Evolutionary conservation across 768 basidiomycete genomes (phyloP).

Genomic region (Gloeopeniophorella convolvens): DNA sequence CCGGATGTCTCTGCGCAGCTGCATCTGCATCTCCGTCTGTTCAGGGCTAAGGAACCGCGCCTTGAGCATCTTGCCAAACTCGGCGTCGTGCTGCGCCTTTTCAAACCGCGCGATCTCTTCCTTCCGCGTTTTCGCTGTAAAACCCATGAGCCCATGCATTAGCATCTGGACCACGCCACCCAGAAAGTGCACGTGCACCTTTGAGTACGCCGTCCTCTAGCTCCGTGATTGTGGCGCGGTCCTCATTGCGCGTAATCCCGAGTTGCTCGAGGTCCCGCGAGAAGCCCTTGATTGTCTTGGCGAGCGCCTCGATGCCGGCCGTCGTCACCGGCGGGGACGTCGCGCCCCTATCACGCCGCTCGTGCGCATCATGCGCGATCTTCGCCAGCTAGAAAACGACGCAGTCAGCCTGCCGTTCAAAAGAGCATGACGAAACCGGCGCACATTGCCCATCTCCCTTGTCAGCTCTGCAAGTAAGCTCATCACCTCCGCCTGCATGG

Average conservation of each 20-base stretch:
- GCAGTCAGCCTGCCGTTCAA: background rate
- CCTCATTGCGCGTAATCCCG: constrained; percentile 36
- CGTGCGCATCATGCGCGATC: constrained; percentile 34
- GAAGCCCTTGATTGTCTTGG: constrained; percentile 38
- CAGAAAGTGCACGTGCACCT: constrained; percentile 35
- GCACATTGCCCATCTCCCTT: constrained; percentile 54
- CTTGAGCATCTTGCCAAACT: constrained; percentile 50
- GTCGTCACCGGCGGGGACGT: constrained; percentile 32
- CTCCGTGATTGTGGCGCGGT: constrained; percentile 42
- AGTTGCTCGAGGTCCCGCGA: constrained; percentile 47
- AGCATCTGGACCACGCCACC: background rate
- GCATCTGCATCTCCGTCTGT: constrained; percentile 74
- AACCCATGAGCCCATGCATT: background rate
- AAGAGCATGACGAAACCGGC: constrained; percentile 23
- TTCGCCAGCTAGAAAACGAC: constrained; percentile 36
- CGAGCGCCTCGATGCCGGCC: constrained; percentile 47
- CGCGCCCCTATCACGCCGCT: constrained; percentile 32
- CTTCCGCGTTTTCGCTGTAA: constrained; percentile 65
- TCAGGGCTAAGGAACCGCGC: constrained; percentile 58
- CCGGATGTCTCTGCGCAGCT: constrained; percentile 63
- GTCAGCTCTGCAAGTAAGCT: constrained; percentile 40
- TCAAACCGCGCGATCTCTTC: constrained; percentile 81
- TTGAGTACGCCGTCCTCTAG: constrained; percentile 62
- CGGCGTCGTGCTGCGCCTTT: constrained; percentile 69
- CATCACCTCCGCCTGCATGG: constrained; percentile 63